Conservation (phyloP, 2,329 filamentous ascomycete genomes). For the Hypoxylon sp. region DNA sequence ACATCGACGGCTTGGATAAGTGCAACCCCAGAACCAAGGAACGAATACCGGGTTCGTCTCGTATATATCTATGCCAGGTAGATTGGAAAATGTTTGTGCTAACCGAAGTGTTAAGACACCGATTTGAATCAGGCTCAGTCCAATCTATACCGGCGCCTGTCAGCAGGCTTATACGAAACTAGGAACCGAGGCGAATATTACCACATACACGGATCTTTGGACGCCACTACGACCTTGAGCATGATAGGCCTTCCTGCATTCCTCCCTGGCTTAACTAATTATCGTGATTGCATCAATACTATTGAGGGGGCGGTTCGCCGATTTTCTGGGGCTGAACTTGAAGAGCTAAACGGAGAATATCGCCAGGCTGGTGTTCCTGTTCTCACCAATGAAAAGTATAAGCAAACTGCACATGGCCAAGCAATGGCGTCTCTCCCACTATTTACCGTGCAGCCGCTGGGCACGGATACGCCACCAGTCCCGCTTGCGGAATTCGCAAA, state of each 20-base stretch:
- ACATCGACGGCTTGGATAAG: slow-evolving; percentile 67
- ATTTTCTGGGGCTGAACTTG: slow-evolving; percentile 69
- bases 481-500: slow-evolving; percentile 56
- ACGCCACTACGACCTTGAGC: slow-evolving; percentile 76
- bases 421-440: slow-evolving; percentile 59
- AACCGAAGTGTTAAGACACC: slow-evolving; percentile 68
- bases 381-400: slow-evolving; percentile 72
- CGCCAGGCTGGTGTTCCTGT: slow-evolving; percentile 73
- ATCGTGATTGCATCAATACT: slow-evolving; percentile 69
- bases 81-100: slow-evolving; percentile 43
- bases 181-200: slow-evolving; percentile 77
- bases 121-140: slow-evolving; percentile 80
- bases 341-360: slow-evolving; percentile 68
- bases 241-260: slow-evolving; percentile 78
- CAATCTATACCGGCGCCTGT: slow-evolving; percentile 78
- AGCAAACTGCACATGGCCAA: slow-evolving; percentile 67
- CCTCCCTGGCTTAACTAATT: slow-evolving; percentile 72
- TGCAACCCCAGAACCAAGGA: slow-evolving; percentile 63
- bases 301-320: slow-evolving; percentile 72
- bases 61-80: slow-evolving; percentile 54
- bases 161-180: slow-evolving; percentile 79
- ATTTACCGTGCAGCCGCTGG: slow-evolving; percentile 66
- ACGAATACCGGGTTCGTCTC: slow-evolving; percentile 54
- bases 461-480: slow-evolving; percentile 64
- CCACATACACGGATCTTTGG: slow-evolving; percentile 81